Conservation (phyloP, 2,329 filamentous ascomycete genomes). For the Neospermospora avenae region DNA sequence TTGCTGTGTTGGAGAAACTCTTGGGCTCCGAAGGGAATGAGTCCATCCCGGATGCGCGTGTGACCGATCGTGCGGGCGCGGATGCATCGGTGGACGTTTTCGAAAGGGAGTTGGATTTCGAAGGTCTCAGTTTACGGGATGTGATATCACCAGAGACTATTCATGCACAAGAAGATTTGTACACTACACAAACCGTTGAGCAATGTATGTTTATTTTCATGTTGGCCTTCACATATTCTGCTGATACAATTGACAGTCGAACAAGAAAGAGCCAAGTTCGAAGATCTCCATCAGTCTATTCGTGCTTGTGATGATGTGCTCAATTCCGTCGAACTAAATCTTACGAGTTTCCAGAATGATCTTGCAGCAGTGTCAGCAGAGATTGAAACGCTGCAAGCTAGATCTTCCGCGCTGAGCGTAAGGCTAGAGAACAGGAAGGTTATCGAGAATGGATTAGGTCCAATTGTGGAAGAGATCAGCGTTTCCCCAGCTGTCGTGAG, state of each 20-base stretch:
- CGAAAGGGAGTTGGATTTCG: conserved; percentile 72
- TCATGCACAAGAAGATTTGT: conserved; percentile 29
- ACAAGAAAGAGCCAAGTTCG: conserved; percentile 77
- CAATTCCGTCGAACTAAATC: conserved; percentile 86
- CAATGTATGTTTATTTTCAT: conserved; percentile 60
- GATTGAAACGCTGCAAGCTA: conserved; percentile 87
- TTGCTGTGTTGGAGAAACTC: conserved; percentile 60
- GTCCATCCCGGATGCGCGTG: conserved; percentile 12
- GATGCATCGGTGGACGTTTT: conserved; percentile 44
- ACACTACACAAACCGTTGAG: conserved; percentile 61
- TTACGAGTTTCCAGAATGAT: conserved; percentile 91
- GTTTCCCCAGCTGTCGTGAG: conserved; percentile 80
- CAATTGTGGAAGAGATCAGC: conserved; percentile 87
- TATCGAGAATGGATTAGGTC: conserved; percentile 82
- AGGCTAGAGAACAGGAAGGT: conserved; percentile 85
- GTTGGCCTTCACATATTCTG: conserved; percentile 7
- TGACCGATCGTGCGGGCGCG: conserved; percentile 8
- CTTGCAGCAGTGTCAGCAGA: conserved; percentile 89
- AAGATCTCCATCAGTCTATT: conserved; percentile 89
- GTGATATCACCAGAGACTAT: conserved; percentile 19
- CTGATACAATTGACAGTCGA: conserved; percentile 53
- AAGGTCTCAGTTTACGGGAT: conserved; percentile 70
- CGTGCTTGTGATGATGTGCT: conserved; percentile 88
- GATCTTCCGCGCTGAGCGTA: conserved; percentile 78
- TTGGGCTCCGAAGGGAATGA: conserved; percentile 30